Evolutionary conservation across 352 stramenopile genomes (phyloP).

Genomic region (Globisporangium abappressorium): DNA sequence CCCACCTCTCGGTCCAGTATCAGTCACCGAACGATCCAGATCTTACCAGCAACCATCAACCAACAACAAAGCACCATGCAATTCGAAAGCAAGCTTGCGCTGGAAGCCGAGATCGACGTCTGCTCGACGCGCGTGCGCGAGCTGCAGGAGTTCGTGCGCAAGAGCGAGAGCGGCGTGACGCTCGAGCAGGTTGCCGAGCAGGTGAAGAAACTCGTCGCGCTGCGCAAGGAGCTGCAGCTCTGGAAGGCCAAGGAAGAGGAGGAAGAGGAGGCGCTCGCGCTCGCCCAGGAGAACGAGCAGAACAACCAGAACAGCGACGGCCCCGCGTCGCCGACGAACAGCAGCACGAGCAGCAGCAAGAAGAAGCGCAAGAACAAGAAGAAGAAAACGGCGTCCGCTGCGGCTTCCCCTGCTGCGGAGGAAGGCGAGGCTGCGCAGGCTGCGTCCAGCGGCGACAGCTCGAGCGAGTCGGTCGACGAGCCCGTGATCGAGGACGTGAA

Average conservation of each 20-base stretch:
- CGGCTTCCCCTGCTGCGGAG: neutral
- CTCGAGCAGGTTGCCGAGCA: slow-evolving; percentile 52
- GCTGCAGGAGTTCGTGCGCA: slow-evolving; percentile 48
- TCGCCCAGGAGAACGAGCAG: slow-evolving; percentile 13
- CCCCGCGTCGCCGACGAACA: slow-evolving; percentile 17
- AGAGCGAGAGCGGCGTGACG: slow-evolving; percentile 36
- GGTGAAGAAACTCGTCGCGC: slow-evolving; percentile 51
- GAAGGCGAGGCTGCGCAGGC: neutral
- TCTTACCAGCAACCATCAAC: neutral
- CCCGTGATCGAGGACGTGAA: slow-evolving; percentile 3
- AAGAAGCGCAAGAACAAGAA: slow-evolving; percentile 33
- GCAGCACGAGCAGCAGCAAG: slow-evolving; percentile 13
- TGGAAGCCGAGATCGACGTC: slow-evolving; percentile 58
- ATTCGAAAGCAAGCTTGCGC: slow-evolving; percentile 36
- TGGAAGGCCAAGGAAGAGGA: slow-evolving; percentile 41
- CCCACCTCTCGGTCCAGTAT: slow-evolving; percentile 1
- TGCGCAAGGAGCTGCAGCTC: slow-evolving; percentile 69
- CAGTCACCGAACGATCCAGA: neutral
- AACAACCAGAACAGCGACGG: slow-evolving; percentile 22
- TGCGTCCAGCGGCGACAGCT: slow-evolving; percentile 11
- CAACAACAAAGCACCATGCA: slow-evolving; percentile 18
- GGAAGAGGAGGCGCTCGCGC: slow-evolving; percentile 6
- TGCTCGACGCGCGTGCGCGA: slow-evolving; percentile 48
- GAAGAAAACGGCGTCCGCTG: slow-evolving; percentile 10
- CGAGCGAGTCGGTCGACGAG: slow-evolving; percentile 11